Base-by-base conservation (phyloP, 805 yeast genomes). In the Metschnikowia arizonensis region DNA sequence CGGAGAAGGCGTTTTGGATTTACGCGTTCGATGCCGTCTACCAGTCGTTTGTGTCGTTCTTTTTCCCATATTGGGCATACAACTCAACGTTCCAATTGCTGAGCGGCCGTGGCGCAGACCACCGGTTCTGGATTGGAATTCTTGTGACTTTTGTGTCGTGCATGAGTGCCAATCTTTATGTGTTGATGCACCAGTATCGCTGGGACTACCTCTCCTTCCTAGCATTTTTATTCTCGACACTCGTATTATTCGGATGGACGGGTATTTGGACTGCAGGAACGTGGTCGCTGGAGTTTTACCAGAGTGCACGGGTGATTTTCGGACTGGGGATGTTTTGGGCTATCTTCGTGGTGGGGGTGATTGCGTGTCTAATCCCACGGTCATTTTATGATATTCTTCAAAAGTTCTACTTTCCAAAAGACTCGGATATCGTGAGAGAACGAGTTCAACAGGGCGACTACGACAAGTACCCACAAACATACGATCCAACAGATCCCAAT, bases 401-500 rank as follows among this genome's bases (percentile, higher is more conserved):
- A 50, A 78, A 76, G 48, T 58, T 80, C 26, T 77, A 67, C 54
- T 66, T 59, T 52, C 95, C 93, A 25, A 73, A 68, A 46, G 93
- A 86, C 63, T 66, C 82, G 48, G 91, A 85, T 55, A 81, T 86
- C 50, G 74, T 86, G 44, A 68, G 93, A 56, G 93, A 86, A 63
- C 76, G 86, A 64, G 82, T 79, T 53, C 63, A 64, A 21, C 69
- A 74, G 44, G 93, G 93, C 38, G 85, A 82, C 53, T 85, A 77
- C 55, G 80, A 71, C 47, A 79, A 74, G 30, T 85, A 81, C 59
- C 89, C 89, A 9, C 65, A 61, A 9, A 74, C 77, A 44, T 85
- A 83, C 59, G 95, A 85, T 61, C 95, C 95, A 35, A 85, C 95
- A 2, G 90, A 85, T 63, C 88, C 90, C 25, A 66, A 81, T 49